Conservation (phyloP, 768 basidiomycete genomes). For the Termitomyces sp. region DNA sequence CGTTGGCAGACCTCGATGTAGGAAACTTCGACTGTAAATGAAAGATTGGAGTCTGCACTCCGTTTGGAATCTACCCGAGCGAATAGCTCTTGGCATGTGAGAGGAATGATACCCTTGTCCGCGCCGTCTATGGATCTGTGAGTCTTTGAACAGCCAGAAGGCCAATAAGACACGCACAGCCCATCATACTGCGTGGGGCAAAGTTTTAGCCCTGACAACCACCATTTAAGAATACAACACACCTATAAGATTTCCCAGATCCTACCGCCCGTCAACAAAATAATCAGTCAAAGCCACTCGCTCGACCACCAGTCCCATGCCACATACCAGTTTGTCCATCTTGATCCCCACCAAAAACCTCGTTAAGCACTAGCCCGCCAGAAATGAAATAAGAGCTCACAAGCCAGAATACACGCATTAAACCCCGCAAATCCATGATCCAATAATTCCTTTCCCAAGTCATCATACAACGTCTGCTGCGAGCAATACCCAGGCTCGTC, state of each 20-base stretch:
- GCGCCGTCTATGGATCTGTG: conserved; percentile 63
- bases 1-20: conserved; percentile 76
- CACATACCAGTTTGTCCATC: conserved; percentile 84
- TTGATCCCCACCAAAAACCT: conserved; percentile 18
- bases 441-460: conserved; percentile 89
- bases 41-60: conserved; percentile 60
- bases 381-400: conserved; percentile 49
- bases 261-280: conserved; percentile 39
- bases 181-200: conserved; percentile 75
- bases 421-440: conserved; percentile 96
- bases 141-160: neutral
- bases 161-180: conserved; percentile 57
- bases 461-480: conserved; percentile 92
- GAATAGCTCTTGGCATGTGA: conserved; percentile 93
- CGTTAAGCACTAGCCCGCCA: neutral
- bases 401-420: conserved; percentile 98
- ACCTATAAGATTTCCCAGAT: conserved; percentile 93
- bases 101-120: conserved; percentile 97
- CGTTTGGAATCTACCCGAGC: conserved; percentile 69
- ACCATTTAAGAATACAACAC: conserved; percentile 20
- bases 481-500: conserved; percentile 91
- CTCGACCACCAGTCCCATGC: neutral
- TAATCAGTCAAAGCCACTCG: neutral
- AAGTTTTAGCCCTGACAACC: neutral
- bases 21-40: conserved; percentile 94